Base-by-base conservation (phyloP, 228 moss, liverwort and hornwort genomes). In the Sphagnum fallax region DNA sequence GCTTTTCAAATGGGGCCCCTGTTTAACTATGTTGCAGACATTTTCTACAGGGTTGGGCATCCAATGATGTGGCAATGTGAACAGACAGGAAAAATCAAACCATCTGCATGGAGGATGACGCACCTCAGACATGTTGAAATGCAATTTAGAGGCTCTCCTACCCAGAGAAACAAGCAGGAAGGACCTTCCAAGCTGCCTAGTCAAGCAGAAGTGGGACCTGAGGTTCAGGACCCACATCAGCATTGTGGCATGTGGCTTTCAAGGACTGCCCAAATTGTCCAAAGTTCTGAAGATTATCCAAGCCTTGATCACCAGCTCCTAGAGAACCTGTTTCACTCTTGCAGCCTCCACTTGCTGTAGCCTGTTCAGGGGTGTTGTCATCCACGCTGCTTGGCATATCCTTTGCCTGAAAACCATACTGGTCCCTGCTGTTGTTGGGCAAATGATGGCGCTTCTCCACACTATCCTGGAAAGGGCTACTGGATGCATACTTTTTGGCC, bases 201-300 rank as follows among this genome's bases (percentile, higher is more conserved):
- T 83, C 71, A 89, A 60, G 86, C 85, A 67, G 91, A 90, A 65
- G 90, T 94, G 59, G 94, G 91, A 71, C 88, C 88, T 49, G 85
- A 84, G 68, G 90, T 92, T 5, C 55, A 88, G 78, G 67, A 89
- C 86, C 52, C 87, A 75, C 13, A 82, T 76, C 80, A 94, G 79
- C 76, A 80, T 79, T 47, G 71, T 69, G 11, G 87, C 87, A 67
- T 88, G 89, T 6, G 89, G 82, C 84, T 91, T 91, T 64, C 76
- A 75, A 73, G 85, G 91, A 69, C 76, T 80, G 61, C 76, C 65
- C 63, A 93, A 80, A 76, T 67, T 73, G 65, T 49, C 89, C 87
- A 5, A 80, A 80, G 70, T 64, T 73, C 70, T 80, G 73, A 72
- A 77, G 79, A 73, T 85, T 84, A 76, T 79, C 83, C 73, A 83